Evolutionary conservation across 2,329 filamentous ascomycete genomes (phyloP).

Genomic region (Ceratocystis cacaofunesta): DNA sequence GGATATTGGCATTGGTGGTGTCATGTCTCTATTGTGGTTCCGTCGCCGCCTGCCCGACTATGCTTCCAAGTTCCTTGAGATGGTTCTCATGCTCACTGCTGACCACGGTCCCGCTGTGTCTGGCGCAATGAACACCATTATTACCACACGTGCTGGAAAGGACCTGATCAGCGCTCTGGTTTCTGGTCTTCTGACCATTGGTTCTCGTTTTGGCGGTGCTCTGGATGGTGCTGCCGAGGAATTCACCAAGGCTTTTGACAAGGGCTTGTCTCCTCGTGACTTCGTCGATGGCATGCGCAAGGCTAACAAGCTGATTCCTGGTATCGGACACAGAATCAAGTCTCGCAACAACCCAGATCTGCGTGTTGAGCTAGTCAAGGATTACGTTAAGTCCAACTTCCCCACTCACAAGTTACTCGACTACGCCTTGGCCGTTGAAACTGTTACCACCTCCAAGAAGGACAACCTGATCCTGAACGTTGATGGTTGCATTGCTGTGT

Average conservation of each 20-base stretch:
- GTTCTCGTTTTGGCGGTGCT: constrained; percentile 95
- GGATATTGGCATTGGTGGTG: constrained; percentile 97
- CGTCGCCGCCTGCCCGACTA: constrained; percentile 89
- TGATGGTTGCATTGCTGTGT: constrained; percentile 93
- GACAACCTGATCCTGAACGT: constrained; percentile 99
- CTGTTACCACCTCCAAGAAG: constrained; percentile 98
- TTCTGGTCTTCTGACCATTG: constrained; percentile 92
- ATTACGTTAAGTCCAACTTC: constrained; percentile 96
- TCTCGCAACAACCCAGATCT: constrained; percentile 99
- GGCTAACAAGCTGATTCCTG: constrained; percentile 99
- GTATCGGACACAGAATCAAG: constrained; percentile 99
- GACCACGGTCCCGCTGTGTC: constrained; percentile 98
- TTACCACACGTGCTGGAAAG: constrained; percentile 97
- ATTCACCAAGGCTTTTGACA: constrained; percentile 96
- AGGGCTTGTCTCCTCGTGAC: constrained; percentile 93
- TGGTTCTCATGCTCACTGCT: constrained; percentile 99
- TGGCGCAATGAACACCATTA: constrained; percentile 99
- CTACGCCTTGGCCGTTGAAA: constrained; percentile 95
- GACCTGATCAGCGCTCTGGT: constrained; percentile 93
- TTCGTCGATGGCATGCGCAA: constrained; percentile 99
- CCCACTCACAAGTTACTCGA: constrained; percentile 95
- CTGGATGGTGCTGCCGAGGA: constrained; percentile 95
- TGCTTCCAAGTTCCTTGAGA: constrained; percentile 97
- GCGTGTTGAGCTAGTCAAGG: constrained; percentile 97
- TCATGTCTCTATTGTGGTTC: constrained; percentile 99